A percentile compares a stretch with the other conserved stretches of the same genome.
These are phyloP conservation scores for Neurospora terricola DNA, from an alignment of 495 filamentous ascomycete genomes.

Conservation along the genomic window DNA sequence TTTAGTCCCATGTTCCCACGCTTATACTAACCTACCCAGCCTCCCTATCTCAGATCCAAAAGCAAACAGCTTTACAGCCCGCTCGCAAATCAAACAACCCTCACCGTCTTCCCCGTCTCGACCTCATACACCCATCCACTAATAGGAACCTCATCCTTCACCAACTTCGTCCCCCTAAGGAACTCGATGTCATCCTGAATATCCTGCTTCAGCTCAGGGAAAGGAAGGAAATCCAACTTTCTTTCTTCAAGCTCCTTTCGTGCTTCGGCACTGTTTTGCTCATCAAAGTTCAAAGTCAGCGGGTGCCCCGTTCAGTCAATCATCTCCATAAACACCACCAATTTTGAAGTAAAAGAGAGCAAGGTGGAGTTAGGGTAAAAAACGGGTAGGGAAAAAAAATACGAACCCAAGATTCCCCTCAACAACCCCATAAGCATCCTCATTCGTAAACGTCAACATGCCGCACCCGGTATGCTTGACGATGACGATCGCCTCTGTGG, in stretches of 20 bases:
- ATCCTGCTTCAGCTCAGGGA: conserved; percentile 51
- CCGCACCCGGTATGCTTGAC: conserved; percentile 77
- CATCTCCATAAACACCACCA: no score
- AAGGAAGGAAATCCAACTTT: conserved; percentile 52
- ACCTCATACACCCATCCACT: conserved; percentile 78
- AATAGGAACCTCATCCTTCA: conserved; percentile 48
- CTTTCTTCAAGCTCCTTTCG: conserved; percentile 14
- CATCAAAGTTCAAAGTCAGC: no score
- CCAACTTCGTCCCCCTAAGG: conserved; percentile 48
- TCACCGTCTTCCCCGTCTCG: conserved; percentile 60
- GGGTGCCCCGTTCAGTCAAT: no score
- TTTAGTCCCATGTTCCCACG: background rate
- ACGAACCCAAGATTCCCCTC: conserved; percentile 40
- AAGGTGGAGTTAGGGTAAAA: no score
- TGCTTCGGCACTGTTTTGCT: conserved; percentile 9
- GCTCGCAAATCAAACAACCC: conserved; percentile 25
- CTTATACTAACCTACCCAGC: background rate
- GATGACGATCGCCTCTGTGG: conserved; percentile 66
- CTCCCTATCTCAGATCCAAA: no score
- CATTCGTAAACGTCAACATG: conserved; percentile 71
- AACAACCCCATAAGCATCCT: conserved; percentile 48
- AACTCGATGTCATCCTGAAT: conserved; percentile 57
- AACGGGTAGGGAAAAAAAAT: no score
- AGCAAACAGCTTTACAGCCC: conserved; percentile 3
- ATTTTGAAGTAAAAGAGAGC: no score